Conservation (phyloP, 768 basidiomycete species). For the Phanerochaete sordida region DNA sequence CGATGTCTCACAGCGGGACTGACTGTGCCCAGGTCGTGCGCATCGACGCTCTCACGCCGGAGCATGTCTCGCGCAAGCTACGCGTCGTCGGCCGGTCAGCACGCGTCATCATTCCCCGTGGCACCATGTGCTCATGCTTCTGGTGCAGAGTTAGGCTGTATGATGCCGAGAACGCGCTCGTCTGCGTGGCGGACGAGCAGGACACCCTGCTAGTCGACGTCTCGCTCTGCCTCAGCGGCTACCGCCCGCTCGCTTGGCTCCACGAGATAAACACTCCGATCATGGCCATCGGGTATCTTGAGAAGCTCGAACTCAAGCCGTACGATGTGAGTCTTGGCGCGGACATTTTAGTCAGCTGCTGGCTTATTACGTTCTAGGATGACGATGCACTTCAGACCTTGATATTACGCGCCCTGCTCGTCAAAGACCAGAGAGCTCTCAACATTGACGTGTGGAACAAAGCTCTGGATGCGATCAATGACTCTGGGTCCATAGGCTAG, state of each 20-base stretch:
- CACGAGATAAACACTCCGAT: constrained; percentile 48
- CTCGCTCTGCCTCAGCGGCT: constrained; percentile 44
- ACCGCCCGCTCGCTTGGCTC: constrained; percentile 38
- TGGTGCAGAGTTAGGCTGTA: constrained; percentile 52
- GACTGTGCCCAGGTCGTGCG: not conserved
- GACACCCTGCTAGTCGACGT: constrained; percentile 56
- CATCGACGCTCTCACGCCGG: not conserved
- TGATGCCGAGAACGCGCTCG: constrained; percentile 43
- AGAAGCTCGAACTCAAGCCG: constrained; percentile 26
- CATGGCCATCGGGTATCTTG: constrained; percentile 58
- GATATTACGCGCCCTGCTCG: constrained; percentile 52
- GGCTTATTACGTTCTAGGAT: constrained; percentile 5
- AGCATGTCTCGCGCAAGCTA: not conserved
- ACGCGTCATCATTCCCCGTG: not conserved
- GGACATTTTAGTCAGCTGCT: not conserved
- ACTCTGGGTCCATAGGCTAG: not conserved
- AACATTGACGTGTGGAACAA: constrained; percentile 43
- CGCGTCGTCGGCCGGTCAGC: constrained; percentile 1
- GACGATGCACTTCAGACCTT: constrained; percentile 37
- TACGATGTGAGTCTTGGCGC: constrained; percentile 8
- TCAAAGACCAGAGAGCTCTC: constrained; percentile 45
- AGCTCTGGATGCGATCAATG: constrained; percentile 22
- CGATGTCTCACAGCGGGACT: not conserved
- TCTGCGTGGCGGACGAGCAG: constrained; percentile 47
- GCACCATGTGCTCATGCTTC: not conserved